Evolutionary conservation across 441 rosid genomes (phyloP).

Genomic region (Adansonia madagascariensis): DNA sequence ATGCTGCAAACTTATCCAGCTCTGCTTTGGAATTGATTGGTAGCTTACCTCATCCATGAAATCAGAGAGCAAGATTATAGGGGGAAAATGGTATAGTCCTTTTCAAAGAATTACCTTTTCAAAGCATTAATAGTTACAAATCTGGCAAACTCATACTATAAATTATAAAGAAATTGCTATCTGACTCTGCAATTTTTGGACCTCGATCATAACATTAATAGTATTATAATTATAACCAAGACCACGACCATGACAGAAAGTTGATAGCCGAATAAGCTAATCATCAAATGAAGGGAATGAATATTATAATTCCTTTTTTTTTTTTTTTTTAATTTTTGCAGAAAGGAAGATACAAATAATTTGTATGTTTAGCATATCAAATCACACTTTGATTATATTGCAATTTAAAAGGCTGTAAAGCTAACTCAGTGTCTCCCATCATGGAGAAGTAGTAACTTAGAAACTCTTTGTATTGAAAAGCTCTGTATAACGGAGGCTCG

Average conservation of each 20-base stretch:
- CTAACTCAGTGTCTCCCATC: neutral
- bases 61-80: neutral
- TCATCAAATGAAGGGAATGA: neutral
- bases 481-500: slow-evolving; percentile 31
- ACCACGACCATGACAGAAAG: neutral
- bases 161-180: slow-evolving; percentile 1
- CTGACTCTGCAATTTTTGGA: neutral
- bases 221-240: neutral
- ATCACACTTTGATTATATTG: neutral
- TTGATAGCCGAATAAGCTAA: neutral
- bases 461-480: slow-evolving; percentile 31
- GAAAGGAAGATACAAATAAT: neutral
- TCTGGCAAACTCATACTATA: neutral
- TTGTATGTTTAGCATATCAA: neutral
- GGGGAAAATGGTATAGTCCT: neutral
- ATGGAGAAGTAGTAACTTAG: neutral
- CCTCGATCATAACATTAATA: neutral
- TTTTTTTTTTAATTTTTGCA: no score
- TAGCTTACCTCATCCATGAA: slow-evolving; percentile 17
- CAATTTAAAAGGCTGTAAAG: neutral
- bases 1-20: neutral
- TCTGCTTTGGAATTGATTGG: neutral
- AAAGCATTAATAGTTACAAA: neutral
- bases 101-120: neutral
- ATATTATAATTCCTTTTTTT: no score